These are phyloP conservation scores for Kodamaea anthophila DNA, from an alignment of 1,139 yeast genomes.

Conservation along the genomic window DNA sequence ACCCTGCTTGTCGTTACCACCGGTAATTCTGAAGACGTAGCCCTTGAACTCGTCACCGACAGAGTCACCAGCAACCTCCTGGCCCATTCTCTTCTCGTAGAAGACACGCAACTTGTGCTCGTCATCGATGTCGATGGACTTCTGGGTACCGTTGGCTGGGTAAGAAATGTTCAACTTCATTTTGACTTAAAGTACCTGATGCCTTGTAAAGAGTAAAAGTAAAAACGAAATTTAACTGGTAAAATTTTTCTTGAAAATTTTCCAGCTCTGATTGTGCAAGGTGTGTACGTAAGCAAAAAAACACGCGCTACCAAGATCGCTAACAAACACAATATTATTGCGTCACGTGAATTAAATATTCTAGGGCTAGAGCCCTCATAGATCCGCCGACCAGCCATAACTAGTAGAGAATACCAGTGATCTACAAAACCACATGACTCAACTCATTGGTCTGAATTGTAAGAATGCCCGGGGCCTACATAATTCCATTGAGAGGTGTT, in stretches of 20 bases:
- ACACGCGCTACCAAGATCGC: conserved; percentile 7
- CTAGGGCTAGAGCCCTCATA: conserved; percentile 7
- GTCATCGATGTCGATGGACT: conserved; percentile 95
- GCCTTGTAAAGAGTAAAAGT: conserved; percentile 17
- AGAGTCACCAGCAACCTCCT: conserved; percentile 98
- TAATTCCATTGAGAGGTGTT: no score
- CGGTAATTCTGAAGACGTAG: conserved; percentile 96
- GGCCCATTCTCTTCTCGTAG: conserved; percentile 99
- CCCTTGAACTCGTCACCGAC: conserved; percentile 99
- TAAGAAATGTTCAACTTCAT: conserved; percentile 92
- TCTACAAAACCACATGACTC: no score
- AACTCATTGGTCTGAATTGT: no score
- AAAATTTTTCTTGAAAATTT: conserved; percentile 12
- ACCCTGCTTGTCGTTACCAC: conserved; percentile 99
- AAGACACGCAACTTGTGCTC: conserved; percentile 98
- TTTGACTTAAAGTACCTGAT: conserved; percentile 29
- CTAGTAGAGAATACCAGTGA: no score
- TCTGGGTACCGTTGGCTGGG: conserved; percentile 99
- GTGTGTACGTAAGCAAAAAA: background rate
- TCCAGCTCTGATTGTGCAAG: conserved; percentile 4
- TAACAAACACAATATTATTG: no score
- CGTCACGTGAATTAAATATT: no score
- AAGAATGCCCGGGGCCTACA: no score
- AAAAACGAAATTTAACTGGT: conserved; percentile 8
- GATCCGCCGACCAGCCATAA: no score